Base-by-base conservation (phyloP, 192 early-diverging fungal species). In the Backusella circina region DNA sequence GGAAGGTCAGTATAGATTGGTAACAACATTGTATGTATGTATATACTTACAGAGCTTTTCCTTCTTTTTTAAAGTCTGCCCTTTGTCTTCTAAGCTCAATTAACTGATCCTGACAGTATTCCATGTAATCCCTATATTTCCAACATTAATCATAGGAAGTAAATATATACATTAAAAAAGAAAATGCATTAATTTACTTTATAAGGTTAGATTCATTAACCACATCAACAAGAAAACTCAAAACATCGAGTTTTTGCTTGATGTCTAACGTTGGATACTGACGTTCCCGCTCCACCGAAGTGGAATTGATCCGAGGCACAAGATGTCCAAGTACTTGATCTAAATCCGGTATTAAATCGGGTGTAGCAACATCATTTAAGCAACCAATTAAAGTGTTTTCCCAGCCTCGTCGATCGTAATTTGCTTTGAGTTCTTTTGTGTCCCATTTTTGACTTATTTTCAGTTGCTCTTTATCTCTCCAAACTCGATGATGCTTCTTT, bases 361-460 rank as follows among this genome's bases (percentile, higher is more conserved):
- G 80, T n/a, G 84, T 83, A 18, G 82, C 83, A 16, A 88, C 81
- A 74, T 88, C 84, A 44, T 88, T 84, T 23, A 88, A 47, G 35
- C 83, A 84, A n/a, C 87, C 87, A 32, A 86, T 81, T 16, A 88
- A 50, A 12, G 77, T 73, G 7, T 76, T 72, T 50, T 84, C 84
- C 87, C 87, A 88, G 13, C 81, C 80, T 65, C 84, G 77, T 61
- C 85, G 71, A 44, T 76, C 80, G 21, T 80, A 65, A 71, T 67
- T 70, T 78, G 75, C 37, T 77, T 80, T 65, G 6, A 89, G 72
- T 74, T 80, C 68, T 44, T 71, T 84, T 23, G 77, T 72, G 38
- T 89, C 88, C 88, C 88, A 89, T 26, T 76, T 80, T n/a, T 85
- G 76, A 13, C 76, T 79, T 28, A 88, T 69, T 35, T 70, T 74